Percentiles rank a stretch among this genome's conserved stretches.
Conservation (phyloP, 192 early-diverging fungal species). For the Phlyctochytrium planicorne region DNA sequence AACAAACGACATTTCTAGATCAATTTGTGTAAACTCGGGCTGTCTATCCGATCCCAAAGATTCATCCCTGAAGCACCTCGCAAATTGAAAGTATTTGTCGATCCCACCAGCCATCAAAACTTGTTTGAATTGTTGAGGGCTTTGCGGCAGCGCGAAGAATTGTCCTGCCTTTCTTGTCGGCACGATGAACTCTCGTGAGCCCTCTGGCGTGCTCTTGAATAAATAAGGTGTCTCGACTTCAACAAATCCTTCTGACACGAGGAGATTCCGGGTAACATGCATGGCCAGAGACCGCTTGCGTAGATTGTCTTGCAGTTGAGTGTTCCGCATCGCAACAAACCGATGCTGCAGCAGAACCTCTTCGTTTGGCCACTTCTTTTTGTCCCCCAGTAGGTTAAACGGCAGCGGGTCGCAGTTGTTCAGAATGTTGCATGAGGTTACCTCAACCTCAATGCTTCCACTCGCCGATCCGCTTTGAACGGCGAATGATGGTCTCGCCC, state of each 20-base stretch:
- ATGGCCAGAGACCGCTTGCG: conserved; percentile 66
- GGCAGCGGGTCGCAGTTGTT: conserved; percentile 68
- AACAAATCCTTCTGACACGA: conserved; percentile 64
- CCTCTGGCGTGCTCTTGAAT: conserved; percentile 91
- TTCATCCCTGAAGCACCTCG: conserved; percentile 90
- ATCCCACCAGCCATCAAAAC: conserved; percentile 86
- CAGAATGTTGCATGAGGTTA: conserved; percentile 42
- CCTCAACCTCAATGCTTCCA: neutral
- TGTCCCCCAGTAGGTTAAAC: conserved; percentile 58
- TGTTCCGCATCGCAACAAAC: conserved; percentile 79
- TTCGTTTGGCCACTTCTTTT: conserved; percentile 48
- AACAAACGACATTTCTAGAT: conserved; percentile 88
- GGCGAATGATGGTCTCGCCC: conserved; percentile 41
- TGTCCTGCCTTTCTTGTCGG: conserved; percentile 70
- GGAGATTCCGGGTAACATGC: conserved; percentile 66
- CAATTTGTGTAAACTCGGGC: conserved; percentile 94
- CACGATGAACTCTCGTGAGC: conserved; percentile 91
- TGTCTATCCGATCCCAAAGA: conserved; percentile 84
- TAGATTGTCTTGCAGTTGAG: conserved; percentile 72
- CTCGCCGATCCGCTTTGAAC: conserved; percentile 22
- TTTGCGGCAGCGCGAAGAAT: conserved; percentile 89
- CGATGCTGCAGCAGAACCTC: conserved; percentile 73
- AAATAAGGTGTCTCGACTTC: conserved; percentile 93
- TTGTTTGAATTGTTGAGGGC: conserved; percentile 93
- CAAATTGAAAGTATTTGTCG: conserved; percentile 92